Evolutionary conservation across 345 rosid genomes (phyloP), one percentile per base, ranked within the genome.

Genomic region (Sonneratia caseolaris): DNA sequence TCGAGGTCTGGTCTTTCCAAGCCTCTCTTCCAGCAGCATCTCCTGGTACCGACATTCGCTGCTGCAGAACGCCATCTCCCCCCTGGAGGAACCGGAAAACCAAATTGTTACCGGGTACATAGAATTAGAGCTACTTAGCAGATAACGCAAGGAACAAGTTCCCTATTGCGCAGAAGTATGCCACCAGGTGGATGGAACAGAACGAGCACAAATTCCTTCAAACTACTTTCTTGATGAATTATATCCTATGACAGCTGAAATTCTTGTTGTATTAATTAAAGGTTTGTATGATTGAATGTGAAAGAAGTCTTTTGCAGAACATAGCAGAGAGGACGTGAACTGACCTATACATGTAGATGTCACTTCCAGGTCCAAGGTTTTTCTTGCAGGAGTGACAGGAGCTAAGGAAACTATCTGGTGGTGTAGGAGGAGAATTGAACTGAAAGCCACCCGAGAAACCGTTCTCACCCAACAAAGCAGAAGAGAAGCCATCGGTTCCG

Each of bases 41-140:
- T 83, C 90, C 81, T 84, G 78, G 66, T 85, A 76, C 72, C 97
- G 77, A 86, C 98, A 93, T 74, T 89, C 97, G 24, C 73, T 68
- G 82, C 98, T 93, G 89, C 98, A 93, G 69, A 93, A 93, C 36
- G 98, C 96, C 80, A 85, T 91, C 77, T 89, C 97, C 37, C 97
- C 97, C 78, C 97, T 93, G 84, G 40, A 62, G 27, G 37, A 27
- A 62, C 10, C 66, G 37, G 37, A 27, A 62, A 2, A 2, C 16
- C 32, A 1, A 62, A 27, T 24, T 18, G 22, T 53, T 19, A 62
- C 37, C 64, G 3, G 35, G 0, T 22, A 61, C 5, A n/a, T 15
- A 7, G 64, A 57, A 2, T 8, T 13, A 49, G 19, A 49, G 56
- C 19, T 13, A 49, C 19, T 27, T 27, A 27, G 32, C 32, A 27